Evolutionary conservation across 140 eudicot genomes (phyloP), one percentile per base, ranked within the genome.

Genomic region (Oenanthe javanica): DNA sequence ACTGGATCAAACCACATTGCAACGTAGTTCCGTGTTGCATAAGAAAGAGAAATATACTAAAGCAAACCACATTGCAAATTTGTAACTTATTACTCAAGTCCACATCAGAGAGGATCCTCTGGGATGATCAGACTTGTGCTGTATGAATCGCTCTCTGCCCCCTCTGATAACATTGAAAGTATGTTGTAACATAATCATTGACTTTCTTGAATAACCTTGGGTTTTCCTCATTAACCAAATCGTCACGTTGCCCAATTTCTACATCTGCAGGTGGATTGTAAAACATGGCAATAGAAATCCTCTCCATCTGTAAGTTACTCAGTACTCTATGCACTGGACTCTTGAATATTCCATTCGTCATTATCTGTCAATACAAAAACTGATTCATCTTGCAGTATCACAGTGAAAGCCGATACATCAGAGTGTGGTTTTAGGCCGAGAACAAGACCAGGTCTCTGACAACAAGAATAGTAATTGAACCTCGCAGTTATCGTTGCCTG

Each of bases 351-450:
- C 77, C 77, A 45, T 73, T 73, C 15, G 36, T 73, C 77, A 73
- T 73, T 73, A 73, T 73, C 54, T 73, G 77, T 40, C 23, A 2
- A 23, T 71, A 31, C 49, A 71, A 71, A 10, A 70, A 15, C 91
- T 3, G 50, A 77, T 51, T 79, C 83, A 55, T 88, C 89, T 75
- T 86, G 91, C 48, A 83, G 2, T 1, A 88, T 18, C 11, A 83
- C 47, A 12, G 89, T 88, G 57, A 69, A 71, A 1, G 81, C 89
- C 14, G 87, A 76, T 64, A 81, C 86, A 77, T 86, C 89, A 6
- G 86, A 78, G 55, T 88, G 89, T 2, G 89, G 83, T 77, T 86
- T 85, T 2, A 82, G 16, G 16, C 87, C 89, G 12, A 85, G 83
- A 69, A 86, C 85, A 5, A 43, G 83, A 55, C 85, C 86, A 18